Base-by-base conservation (phyloP, 202 grass and related monocot species). In the Bolboschoenoplectus hybrid region DNA sequence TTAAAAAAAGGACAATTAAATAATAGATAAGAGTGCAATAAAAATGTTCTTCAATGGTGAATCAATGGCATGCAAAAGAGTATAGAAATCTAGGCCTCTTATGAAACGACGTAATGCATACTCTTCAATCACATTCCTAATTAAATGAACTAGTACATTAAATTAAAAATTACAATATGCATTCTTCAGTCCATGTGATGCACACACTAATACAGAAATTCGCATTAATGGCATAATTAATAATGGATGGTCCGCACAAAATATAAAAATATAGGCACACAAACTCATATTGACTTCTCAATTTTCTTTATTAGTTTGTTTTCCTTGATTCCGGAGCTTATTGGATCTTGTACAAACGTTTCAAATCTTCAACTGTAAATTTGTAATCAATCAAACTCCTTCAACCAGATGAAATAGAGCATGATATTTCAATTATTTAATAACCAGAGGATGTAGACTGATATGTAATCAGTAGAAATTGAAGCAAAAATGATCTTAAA, bases 141-240 rank as follows among this genome's bases (percentile, higher is more conserved):
- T 26, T 26, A 26, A 8, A 52, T 79, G 74, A 41, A 40, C 52
- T 43, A 41, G 46, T 34, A 1, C 26, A 26, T 6, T 36, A 80
- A 34, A 61, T 80, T 19, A 34, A 51, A 81, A 7, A 61, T 62
- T 62, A 81, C 4, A 40, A 68, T 39, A 52, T 83, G 5, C n/a
- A 67, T n/a, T 36, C 9, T 68, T 32, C 14, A 68, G 44, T 13
- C 81, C 63, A 83, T 83, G 81, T 83, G 81, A 35, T 67, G 64
- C n/a, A 83, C 49, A 83, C 34, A 67, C 45, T 51, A 68, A 39
- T 68, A 68, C 9, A 67, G 64, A 8, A 65, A 35, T 10, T 68
- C 6, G 26, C 81, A 83, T 83, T 83, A 44, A 83, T 82, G 57
- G 16, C 41, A 45, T 34, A 49, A 79, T 79, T 9, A 79, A 58